Evolutionary conservation across 2,329 filamentous ascomycete genomes (phyloP).

Genomic region (Metarhizium robertsii): DNA sequence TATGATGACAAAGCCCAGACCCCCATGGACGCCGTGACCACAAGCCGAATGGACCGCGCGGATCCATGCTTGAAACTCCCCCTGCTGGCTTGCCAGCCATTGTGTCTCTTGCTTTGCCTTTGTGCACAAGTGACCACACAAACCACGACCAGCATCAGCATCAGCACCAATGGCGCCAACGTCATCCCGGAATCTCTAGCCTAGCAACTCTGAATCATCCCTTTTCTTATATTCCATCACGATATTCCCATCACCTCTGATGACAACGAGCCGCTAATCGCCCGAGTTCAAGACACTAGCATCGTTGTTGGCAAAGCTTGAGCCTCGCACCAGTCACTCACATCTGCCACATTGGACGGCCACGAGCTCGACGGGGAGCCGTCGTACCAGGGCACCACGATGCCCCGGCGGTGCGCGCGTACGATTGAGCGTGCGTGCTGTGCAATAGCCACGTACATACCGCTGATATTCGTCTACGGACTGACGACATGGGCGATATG

Average conservation of each 20-base stretch:
- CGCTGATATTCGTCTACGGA: slow-evolving; percentile 80
- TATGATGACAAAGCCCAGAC: neutral
- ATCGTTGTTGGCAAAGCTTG: neutral
- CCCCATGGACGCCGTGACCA: too few relatives aligned
- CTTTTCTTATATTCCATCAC: neutral
- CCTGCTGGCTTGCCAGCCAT: neutral
- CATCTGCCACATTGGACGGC: slow-evolving; percentile 8
- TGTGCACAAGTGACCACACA: neutral
- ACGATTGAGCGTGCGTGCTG: slow-evolving; percentile 79
- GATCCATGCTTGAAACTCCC: too few relatives aligned
- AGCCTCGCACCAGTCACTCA: neutral
- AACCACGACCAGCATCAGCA: neutral
- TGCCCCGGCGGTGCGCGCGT: slow-evolving; percentile 56
- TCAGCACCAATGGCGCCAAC: neutral
- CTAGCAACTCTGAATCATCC: neutral
- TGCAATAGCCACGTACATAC: slow-evolving; percentile 67
- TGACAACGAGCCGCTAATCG: neutral
- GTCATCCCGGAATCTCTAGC: neutral
- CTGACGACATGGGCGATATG: slow-evolving; percentile 92
- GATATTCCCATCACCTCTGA: neutral
- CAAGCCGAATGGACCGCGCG: too few relatives aligned
- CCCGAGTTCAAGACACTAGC: neutral
- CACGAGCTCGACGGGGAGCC: slow-evolving; percentile 8
- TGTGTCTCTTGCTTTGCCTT: neutral
- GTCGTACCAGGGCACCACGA: slow-evolving; percentile 17